A percentile compares a stretch with the other conserved stretches of the same genome.
Evolutionary conservation across 1,284 basidiomycete species (phyloP).

Genomic region (Ceratobasidium sp.): DNA sequence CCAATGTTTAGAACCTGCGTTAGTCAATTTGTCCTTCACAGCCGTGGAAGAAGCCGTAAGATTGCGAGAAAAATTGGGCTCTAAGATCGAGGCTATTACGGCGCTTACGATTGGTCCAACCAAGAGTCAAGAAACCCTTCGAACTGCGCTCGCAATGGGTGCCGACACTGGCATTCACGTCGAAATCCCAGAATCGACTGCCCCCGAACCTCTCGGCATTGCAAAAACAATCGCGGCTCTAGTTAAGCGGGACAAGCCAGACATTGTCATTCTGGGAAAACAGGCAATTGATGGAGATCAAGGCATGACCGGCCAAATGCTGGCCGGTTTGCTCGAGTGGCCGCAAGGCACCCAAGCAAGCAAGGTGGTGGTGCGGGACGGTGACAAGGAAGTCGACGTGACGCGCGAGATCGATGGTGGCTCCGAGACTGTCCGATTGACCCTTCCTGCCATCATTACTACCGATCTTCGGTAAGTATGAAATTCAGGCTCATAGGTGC

Average conservation of each 20-base stretch:
- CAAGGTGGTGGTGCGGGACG: conserved; percentile 82
- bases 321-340: conserved; percentile 93
- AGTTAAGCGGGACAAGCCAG: conserved; percentile 75
- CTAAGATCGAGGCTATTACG: conserved; percentile 83
- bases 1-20: neutral
- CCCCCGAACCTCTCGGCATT: conserved; percentile 85
- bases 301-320: conserved; percentile 97
- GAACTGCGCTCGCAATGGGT: conserved; percentile 97
- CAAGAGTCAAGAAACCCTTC: conserved; percentile 90
- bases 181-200: conserved; percentile 76
- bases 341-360: conserved; percentile 96
- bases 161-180: conserved; percentile 95
- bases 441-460: conserved; percentile 88
- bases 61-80: conserved; percentile 83
- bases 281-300: conserved; percentile 98
- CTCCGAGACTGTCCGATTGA: conserved; percentile 82
- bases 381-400: conserved; percentile 75
- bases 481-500: neutral
- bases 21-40: conserved; percentile 53
- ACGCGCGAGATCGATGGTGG: conserved; percentile 97
- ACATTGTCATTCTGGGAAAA: conserved; percentile 97
- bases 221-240: conserved; percentile 86
- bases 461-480: conserved; percentile 86
- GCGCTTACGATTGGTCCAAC: conserved; percentile 93
- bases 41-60: conserved; percentile 98